These are phyloP conservation scores for Ambrosia trifida DNA, from an alignment of 129 eudicot genomes.

Conservation along the genomic window DNA sequence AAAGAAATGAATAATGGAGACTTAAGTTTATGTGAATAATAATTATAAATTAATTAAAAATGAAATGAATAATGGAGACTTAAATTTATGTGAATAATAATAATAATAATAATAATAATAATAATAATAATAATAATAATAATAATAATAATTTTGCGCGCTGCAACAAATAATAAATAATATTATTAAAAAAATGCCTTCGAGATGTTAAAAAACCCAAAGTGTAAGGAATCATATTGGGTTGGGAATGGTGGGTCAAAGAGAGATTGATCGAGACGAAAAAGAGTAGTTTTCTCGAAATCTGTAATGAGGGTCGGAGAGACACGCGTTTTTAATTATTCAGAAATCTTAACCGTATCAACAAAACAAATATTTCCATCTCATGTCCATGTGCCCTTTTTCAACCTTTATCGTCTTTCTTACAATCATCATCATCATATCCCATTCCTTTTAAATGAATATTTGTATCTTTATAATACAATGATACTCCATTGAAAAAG, in stretches of 20 bases:
- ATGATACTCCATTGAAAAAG: too few species aligned
- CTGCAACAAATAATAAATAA: too few species aligned
- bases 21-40: too few species aligned
- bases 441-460: too few species aligned
- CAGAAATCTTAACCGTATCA: conserved; percentile 1
- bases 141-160: background rate
- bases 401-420: background rate
- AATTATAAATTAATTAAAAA: too few species aligned
- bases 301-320: conserved; percentile 1
- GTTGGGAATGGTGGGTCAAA: conserved; percentile 12
- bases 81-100: background rate
- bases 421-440: background rate
- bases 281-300: conserved; percentile 12
- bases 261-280: background rate
- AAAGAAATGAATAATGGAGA: too few species aligned
- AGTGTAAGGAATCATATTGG: conserved; percentile 1
- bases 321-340: conserved; percentile 12
- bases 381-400: conserved; percentile 9
- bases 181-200: too few species aligned
- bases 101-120: background rate
- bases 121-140: background rate
- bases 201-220: too few species aligned
- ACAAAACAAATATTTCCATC: background rate
- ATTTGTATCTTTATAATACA: too few species aligned
- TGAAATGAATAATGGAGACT: background rate